Evolutionary conservation across 371 early-diverging fungal species (phyloP).

Genomic region (Fennellomyces sp.): DNA sequence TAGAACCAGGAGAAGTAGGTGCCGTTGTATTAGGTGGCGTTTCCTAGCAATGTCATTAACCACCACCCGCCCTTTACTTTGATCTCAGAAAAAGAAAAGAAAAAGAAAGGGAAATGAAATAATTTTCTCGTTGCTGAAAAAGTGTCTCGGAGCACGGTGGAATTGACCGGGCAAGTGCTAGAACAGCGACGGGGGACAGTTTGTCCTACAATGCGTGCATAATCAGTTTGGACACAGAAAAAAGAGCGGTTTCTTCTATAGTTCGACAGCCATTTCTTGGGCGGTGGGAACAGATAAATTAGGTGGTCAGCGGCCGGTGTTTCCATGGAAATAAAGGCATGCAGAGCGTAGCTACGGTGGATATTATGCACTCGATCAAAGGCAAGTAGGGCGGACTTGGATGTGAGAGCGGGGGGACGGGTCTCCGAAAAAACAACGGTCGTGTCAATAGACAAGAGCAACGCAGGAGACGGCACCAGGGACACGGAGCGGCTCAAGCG

Average conservation of each 20-base stretch:
- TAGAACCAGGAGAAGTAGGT: too few relatives aligned
- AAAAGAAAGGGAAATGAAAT: neutral
- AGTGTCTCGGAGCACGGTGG: slow-evolving; percentile 4
- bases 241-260: too few relatives aligned
- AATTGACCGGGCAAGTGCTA: too few relatives aligned
- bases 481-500: too few relatives aligned
- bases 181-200: neutral
- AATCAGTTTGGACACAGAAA: slow-evolving; percentile 4
- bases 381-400: neutral
- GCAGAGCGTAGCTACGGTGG: too few relatives aligned
- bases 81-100: neutral
- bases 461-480: slow-evolving; percentile 7
- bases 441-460: slow-evolving; percentile 1
- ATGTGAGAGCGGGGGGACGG: neutral
- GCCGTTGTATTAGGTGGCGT: too few relatives aligned
- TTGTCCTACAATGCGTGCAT: slow-evolving; percentile 4
- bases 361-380: neutral
- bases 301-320: too few relatives aligned
- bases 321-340: too few relatives aligned
- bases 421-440: neutral
- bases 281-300: too few relatives aligned
- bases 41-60: too few relatives aligned
- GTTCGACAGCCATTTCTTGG: too few relatives aligned
- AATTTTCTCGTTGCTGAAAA: neutral
- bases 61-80: too few relatives aligned